Evolutionary conservation across 805 yeast species (phyloP), one percentile per base, ranked within the genome.

Genomic region (Cyberlindnera saturnus): DNA sequence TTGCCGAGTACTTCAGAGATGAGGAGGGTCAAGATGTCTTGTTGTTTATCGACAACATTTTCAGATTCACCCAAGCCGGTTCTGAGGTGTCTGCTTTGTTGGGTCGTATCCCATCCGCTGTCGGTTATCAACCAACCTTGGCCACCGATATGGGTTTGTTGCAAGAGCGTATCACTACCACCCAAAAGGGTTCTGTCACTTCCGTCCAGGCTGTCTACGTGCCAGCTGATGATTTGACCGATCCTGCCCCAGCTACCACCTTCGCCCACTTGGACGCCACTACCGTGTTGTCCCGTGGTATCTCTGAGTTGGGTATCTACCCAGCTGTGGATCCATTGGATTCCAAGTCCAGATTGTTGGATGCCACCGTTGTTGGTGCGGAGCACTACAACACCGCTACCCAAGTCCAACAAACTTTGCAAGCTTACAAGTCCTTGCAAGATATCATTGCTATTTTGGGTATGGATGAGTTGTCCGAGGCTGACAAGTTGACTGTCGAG

Each of bases 1-100:
- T 91, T 71, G 99, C 99, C 64, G 99, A 91, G 81, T 91, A 93
- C 82, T 91, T 91, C 93, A 93, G 99, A 89, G 99, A 91, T 74
- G 98, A 87, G 76, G 99, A 91, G 80, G 99, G 99, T 75, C 97
- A 93, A 81, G 99, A 93, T 85, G 99, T 91, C 75, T 82, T 91
- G 82, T 82, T 91, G 71, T 91, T 93, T 82, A 86, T 91, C 69
- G 99, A 91, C 81, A 91, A 91, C 90, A 91, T 91, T 86, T 91
- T 93, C 95, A 91, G 99, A 81, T 91, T 91, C 82, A 91, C 99
- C 73, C 99, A 91, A 83, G 99, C 99, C 70, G 99, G 99, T 87
- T 93, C 99, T 60, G 99, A 91, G 80, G 99, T 93, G 71, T 91
- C 98, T 71, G 99, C 99, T 61, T 80, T 91, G 77, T 80, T 91